Conservation (phyloP, 495 filamentous ascomycete genomes). For the Ramalina intermedia region DNA sequence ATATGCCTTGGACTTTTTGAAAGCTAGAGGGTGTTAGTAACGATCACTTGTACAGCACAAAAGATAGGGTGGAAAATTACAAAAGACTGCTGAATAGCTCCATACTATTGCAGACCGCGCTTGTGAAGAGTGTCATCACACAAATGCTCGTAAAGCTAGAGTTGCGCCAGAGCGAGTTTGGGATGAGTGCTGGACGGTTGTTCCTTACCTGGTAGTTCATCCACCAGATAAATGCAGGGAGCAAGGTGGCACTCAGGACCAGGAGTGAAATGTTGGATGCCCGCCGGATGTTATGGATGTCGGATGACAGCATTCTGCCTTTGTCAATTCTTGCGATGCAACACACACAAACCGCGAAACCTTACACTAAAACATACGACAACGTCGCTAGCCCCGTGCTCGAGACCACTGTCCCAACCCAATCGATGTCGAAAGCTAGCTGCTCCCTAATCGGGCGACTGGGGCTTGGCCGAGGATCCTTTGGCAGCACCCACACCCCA, state of each 20-base stretch:
- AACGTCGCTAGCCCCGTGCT: constrained; percentile 31
- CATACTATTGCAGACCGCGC: constrained; percentile 32
- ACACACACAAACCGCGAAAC: constrained; percentile 29
- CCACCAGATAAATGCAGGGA: constrained; percentile 35
- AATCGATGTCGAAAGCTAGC: constrained; percentile 30
- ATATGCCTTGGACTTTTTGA: constrained; percentile 26
- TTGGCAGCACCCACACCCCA: constrained; percentile 26
- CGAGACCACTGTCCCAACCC: constrained; percentile 29
- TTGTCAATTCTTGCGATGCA: too few species aligned
- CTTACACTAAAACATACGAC: constrained; percentile 28
- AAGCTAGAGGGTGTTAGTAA: constrained; percentile 17
- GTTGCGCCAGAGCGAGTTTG: constrained; percentile 40
- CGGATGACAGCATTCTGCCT: too few species aligned
- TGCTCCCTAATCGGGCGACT: constrained; percentile 2
- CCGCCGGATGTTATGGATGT: constrained; percentile 19
- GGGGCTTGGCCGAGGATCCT: not conserved
- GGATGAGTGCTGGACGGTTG: constrained; percentile 34
- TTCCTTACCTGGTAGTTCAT: constrained; percentile 27
- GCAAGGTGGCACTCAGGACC: constrained; percentile 19
- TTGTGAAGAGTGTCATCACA: constrained; percentile 33
- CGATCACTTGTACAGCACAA: too few species aligned
- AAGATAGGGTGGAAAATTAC: constrained; percentile 16
- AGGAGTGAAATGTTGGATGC: constrained; percentile 30
- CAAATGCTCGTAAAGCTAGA: constrained; percentile 33
- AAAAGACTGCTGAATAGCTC: constrained; percentile 34